Base-by-base conservation (phyloP, 805 yeast species). In the Kuraishia borneana region DNA sequence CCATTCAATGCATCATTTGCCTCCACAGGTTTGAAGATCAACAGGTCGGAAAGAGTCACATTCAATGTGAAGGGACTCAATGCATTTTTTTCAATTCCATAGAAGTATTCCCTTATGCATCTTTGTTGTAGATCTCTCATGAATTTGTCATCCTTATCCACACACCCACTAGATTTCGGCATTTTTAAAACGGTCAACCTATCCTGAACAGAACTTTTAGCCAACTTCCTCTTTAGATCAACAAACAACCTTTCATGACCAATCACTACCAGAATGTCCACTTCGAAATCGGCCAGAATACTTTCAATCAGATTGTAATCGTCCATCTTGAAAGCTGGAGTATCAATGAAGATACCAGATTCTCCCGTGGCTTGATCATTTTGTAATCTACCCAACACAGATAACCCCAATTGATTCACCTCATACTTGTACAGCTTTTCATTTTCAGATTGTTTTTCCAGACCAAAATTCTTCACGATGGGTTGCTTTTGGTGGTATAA, bases 51-150 rank as follows among this genome's bases (percentile, higher is more conserved):
- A 37, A 69, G 62, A 46, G 76, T 84, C 2, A 77, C 75, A 17
- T 87, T 84, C 2, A 85, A 72, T 4, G 94, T 82, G 54, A 77
- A 88, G 2, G 99, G 97, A 14, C 94, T 79, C 35, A 92, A 63
- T 4, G 76, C 72, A 4, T 73, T 68, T 30, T 66, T 66, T 14
- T 66, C 56, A 5, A 70, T 70, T 2, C 98, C 98, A 50, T 92
- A 85, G 47, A 92, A 92, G 54, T 92, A 92, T 48, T 88, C 94
- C 49, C 76, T 75, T 35, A 89, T 85, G 4, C 79, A 63, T 28
- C 73, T 67, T 46, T 87, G 84, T 53, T 89, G 97, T 17, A 69
- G 35, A 25, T 77, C 72, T 47, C 97, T 66, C 25, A 66, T 61
- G 50, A 64, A 85, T 9, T 71, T 61, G 35, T 78, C 89, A 39